A percentile compares a stretch with the other conserved stretches of the same genome.
Conservation (phyloP, 2,329 filamentous ascomycete species). For the Fusarium sp. region DNA sequence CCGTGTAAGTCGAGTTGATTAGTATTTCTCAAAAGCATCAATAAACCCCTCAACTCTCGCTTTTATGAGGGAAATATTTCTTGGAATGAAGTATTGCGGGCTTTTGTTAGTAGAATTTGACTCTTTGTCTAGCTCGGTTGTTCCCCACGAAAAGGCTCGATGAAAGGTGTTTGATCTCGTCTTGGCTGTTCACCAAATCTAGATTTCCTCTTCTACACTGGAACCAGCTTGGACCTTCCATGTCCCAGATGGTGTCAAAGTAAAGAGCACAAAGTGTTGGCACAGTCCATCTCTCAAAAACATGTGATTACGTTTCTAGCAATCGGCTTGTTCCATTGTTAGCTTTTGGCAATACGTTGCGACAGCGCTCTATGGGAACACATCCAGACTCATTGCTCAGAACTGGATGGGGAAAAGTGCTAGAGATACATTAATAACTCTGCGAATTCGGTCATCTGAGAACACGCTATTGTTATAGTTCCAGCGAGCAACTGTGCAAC, state of each 20-base stretch:
- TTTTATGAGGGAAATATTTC: conserved; percentile 7
- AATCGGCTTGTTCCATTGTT: neutral
- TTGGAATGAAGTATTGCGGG: neutral
- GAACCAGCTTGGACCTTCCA: neutral
- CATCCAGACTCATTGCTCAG: neutral
- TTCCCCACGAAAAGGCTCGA: accelerated
- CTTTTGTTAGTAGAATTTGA: neutral
- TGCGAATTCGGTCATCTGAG: neutral
- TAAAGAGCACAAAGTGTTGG: neutral
- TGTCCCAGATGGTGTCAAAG: neutral
- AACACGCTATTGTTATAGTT: neutral
- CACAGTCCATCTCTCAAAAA: neutral
- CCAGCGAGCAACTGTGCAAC: neutral
- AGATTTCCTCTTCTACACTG: neutral
- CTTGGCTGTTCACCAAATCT: neutral
- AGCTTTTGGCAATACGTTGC: neutral
- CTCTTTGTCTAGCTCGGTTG: accelerated
- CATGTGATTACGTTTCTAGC: neutral
- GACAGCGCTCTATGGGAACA: neutral
- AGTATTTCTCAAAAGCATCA: neutral
- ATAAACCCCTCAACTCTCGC: conserved; percentile 23
- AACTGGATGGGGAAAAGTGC: neutral
- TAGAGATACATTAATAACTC: neutral
- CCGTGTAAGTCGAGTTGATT: conserved; percentile 14
- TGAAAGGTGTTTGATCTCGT: neutral